These are phyloP conservation scores for Wilhelminamyces savonicus DNA, from an alignment of 805 yeast species.

Conservation along the genomic window DNA sequence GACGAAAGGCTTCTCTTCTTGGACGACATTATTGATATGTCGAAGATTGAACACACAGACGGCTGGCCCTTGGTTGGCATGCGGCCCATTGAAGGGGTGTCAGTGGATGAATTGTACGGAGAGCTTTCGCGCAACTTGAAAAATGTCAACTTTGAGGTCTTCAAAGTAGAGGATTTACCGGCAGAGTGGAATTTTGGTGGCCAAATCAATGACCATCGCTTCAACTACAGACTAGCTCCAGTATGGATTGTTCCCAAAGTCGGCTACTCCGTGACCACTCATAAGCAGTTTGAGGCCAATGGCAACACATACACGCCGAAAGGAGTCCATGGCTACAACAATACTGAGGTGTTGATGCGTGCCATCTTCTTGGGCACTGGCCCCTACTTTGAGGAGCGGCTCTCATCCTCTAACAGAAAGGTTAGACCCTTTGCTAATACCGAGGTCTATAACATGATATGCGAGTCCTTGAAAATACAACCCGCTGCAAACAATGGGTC, in stretches of 20 bases:
- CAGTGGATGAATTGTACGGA: constrained; percentile 40
- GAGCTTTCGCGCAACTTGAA: constrained; percentile 32
- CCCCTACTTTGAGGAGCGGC: constrained; percentile 54
- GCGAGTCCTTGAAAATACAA: constrained; percentile 48
- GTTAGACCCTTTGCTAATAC: constrained; percentile 64
- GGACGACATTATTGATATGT: constrained; percentile 61
- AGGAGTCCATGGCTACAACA: constrained; percentile 86
- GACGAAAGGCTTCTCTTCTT: constrained; percentile 60
- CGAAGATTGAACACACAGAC: constrained; percentile 54
- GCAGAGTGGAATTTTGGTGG: constrained; percentile 53
- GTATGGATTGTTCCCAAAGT: constrained; percentile 79
- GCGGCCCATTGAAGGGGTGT: constrained; percentile 42
- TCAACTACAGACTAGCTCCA: constrained; percentile 67
- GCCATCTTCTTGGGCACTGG: constrained; percentile 78
- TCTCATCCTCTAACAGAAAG: constrained; percentile 21
- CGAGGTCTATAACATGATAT: constrained; percentile 68
- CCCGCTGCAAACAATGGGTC: constrained; percentile 63
- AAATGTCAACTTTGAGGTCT: constrained; percentile 38
- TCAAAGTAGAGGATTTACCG: constrained; percentile 48
- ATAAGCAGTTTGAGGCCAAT: constrained; percentile 45
- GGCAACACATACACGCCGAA: constrained; percentile 48
- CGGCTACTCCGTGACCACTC: constrained; percentile 71
- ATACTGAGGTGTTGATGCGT: constrained; percentile 72
- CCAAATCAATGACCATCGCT: constrained; percentile 23
- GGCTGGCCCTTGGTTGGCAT: constrained; percentile 88